phyloP scores from a whole-genome alignment of 805 yeast species.

The Isabelozyma rhagii region DNA sequence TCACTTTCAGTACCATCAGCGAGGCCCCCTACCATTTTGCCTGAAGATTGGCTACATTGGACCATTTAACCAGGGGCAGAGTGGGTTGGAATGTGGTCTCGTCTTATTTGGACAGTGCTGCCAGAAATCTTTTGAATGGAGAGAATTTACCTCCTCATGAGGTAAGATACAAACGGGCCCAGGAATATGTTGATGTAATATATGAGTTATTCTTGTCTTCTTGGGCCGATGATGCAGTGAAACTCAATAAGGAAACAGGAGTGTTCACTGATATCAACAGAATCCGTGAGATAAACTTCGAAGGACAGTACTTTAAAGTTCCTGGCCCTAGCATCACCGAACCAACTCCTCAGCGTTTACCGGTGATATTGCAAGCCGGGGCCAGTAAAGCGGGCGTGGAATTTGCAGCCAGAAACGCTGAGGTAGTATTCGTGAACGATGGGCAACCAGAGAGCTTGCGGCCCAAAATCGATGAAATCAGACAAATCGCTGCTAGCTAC shows the following conservation, averaged over 20 bases:
- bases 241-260: constrained; percentile 22
- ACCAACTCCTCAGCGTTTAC: constrained; percentile 43
- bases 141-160: constrained; percentile 37
- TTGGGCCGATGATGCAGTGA: constrained; percentile 44
- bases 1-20: constrained; percentile 41
- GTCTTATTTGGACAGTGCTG: constrained; percentile 40
- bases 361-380: constrained; percentile 45
- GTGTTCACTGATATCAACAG: constrained; percentile 36
- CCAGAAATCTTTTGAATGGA: constrained; percentile 35
- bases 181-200: constrained; percentile 39
- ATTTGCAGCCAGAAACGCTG: constrained; percentile 43
- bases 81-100: constrained; percentile 48
- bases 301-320: constrained; percentile 39
- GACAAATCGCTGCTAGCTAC: constrained; percentile 27
- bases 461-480: constrained; percentile 26
- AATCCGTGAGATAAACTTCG: constrained; percentile 39
- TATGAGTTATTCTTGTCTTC: constrained; percentile 39
- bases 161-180: constrained; percentile 38
- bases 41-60: constrained; percentile 42
- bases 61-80: constrained; percentile 42
- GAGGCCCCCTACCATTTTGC: constrained; percentile 43
- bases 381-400: constrained; percentile 40
- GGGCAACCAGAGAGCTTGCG: constrained; percentile 27
- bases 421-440: constrained; percentile 37
- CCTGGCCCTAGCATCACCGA: constrained; percentile 43